Percentiles rank a stretch among this genome's conserved stretches.
Evolutionary conservation across 139 green algal genomes (phyloP).

Genomic region (Asterochloris erici): DNA sequence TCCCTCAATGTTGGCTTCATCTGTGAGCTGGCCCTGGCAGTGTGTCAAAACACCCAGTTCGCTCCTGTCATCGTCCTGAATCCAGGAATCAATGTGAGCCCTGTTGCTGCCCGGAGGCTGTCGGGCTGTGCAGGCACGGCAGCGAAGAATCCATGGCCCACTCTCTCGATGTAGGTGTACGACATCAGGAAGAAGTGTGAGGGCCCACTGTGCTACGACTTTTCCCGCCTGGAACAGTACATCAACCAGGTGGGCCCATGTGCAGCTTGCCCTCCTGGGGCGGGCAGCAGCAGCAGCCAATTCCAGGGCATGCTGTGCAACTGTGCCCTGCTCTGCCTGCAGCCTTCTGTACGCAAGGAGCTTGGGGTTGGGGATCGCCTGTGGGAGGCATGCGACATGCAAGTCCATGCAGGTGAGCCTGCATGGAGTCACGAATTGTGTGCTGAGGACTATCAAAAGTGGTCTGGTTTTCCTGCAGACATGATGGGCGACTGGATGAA

Average conservation of each 20-base stretch:
- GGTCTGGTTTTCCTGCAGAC: conserved; percentile 58
- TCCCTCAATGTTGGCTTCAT: conserved; percentile 27
- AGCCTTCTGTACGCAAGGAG: conserved; percentile 36
- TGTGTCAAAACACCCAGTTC: conserved; percentile 56
- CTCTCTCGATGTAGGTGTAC: conserved; percentile 41
- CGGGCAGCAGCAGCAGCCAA: no score
- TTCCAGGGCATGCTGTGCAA: no score
- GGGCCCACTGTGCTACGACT: conserved; percentile 79
- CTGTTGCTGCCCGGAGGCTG: no score
- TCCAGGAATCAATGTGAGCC: conserved; percentile 3
- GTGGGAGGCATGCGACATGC: not conserved
- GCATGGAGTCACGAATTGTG: no score
- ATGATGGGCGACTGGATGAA: conserved; percentile 63
- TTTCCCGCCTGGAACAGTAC: conserved; percentile 42
- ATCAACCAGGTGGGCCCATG: conserved; percentile 41
- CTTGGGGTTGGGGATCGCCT: conserved; percentile 63
- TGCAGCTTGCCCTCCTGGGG: no score
- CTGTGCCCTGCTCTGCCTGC: not conserved
- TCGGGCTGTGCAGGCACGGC: not conserved
- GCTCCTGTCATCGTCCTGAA: conserved; percentile 31
- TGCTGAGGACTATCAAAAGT: conserved; percentile 38
- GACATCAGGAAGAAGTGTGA: conserved; percentile 81
- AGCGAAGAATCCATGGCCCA: conserved; percentile 41
- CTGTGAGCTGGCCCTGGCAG: conserved; percentile 67
- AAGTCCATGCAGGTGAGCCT: not conserved